Evolutionary conservation across 768 basidiomycete species (phyloP).

Genomic region (Kwoniella sp.): DNA sequence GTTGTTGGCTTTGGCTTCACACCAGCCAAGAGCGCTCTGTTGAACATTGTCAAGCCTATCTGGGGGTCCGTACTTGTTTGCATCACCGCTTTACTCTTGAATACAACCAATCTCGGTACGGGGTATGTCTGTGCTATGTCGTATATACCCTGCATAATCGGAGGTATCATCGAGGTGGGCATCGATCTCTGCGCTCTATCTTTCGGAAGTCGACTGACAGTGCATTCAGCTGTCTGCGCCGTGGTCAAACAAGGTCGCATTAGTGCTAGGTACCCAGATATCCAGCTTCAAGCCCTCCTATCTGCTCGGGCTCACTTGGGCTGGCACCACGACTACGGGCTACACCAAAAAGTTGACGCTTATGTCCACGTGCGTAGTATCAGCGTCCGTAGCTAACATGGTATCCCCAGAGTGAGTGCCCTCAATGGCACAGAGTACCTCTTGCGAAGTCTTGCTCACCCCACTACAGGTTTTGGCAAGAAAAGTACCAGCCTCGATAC

Average conservation of each 20-base stretch:
- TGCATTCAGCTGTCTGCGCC: slow-evolving; percentile 1
- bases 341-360: slow-evolving; percentile 10
- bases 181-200: not conserved
- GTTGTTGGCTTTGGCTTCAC: not conserved
- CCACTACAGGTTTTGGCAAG: slow-evolving; percentile 6
- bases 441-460: too few relatives aligned
- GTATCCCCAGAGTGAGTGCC: slow-evolving; percentile 13
- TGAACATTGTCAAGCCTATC: not conserved
- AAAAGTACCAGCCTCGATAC: not conserved
- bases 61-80: not conserved
- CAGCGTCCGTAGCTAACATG: slow-evolving; percentile 14
- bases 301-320: slow-evolving; percentile 8
- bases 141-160: not conserved
- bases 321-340: slow-evolving; percentile 3
- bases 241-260: slow-evolving; percentile 7
- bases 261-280: slow-evolving; percentile 10
- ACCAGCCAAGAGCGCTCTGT: not conserved
- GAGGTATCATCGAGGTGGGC: not conserved
- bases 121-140: not conserved
- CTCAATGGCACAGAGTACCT: too few relatives aligned
- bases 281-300: slow-evolving; percentile 16
- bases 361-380: slow-evolving; percentile 9
- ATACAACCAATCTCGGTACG: not conserved
- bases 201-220: too few relatives aligned
- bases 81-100: not conserved